These are phyloP conservation scores for Hypoxylon rubiginosum DNA, from an alignment of 2,329 filamentous ascomycete genomes.

Conservation along the genomic window DNA sequence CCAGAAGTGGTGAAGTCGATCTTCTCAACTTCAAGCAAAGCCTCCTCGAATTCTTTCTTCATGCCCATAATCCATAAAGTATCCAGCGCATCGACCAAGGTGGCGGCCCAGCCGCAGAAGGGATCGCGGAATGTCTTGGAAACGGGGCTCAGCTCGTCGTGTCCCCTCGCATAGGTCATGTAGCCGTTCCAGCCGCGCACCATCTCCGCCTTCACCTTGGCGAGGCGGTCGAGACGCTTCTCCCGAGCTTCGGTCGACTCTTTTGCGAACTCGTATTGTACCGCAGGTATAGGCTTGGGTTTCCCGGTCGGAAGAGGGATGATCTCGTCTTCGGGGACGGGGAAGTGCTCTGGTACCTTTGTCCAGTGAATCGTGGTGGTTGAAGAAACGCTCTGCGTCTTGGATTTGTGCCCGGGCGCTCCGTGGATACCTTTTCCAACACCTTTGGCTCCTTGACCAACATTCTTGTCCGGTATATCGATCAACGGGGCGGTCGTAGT, in stretches of 20 bases:
- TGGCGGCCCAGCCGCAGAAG: slow-evolving; percentile 84
- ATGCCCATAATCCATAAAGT: slow-evolving; percentile 81
- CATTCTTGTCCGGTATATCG: slow-evolving; percentile 50
- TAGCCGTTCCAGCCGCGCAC: slow-evolving; percentile 87
- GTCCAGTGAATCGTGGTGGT: slow-evolving; percentile 74
- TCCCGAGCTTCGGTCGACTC: slow-evolving; percentile 73
- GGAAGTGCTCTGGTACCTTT: slow-evolving; percentile 81
- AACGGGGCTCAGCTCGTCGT: slow-evolving; percentile 87
- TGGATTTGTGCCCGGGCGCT: slow-evolving; percentile 37
- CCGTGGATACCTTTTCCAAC: slow-evolving; percentile 38
- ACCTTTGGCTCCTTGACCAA: slow-evolving; percentile 47
- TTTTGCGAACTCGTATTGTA: slow-evolving; percentile 79
- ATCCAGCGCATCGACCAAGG: slow-evolving; percentile 76
- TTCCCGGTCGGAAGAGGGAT: slow-evolving; percentile 81
- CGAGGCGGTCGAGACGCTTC: slow-evolving; percentile 74
- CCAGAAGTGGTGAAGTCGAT: slow-evolving; percentile 87
- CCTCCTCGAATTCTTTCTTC: slow-evolving; percentile 74
- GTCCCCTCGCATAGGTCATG: slow-evolving; percentile 81
- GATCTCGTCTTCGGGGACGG: slow-evolving; percentile 76
- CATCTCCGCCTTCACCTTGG: slow-evolving; percentile 79
- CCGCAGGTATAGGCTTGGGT: slow-evolving; percentile 77
- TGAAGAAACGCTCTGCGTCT: slow-evolving; percentile 38
- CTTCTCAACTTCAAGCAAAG: slow-evolving; percentile 64
- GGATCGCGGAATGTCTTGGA: slow-evolving; percentile 78
- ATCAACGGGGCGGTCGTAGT: slow-evolving; percentile 45